Base-by-base conservation (phyloP, 768 basidiomycete genomes). In the Podaxis carcinomalis region DNA sequence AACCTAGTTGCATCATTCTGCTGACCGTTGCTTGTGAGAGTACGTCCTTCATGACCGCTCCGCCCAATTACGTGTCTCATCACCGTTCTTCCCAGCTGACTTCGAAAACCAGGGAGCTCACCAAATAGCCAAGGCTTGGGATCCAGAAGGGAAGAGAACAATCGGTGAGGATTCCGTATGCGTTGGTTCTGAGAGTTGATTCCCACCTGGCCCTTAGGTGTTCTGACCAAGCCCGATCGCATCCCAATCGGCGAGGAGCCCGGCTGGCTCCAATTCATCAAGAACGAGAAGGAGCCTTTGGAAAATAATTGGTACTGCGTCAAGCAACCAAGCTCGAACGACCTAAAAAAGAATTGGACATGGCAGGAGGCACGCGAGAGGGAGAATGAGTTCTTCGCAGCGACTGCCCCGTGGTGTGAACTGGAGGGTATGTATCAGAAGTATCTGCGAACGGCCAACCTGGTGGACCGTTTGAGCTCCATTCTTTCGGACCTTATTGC, bases 51-150 rank as follows among this genome's bases (percentile, higher is more conserved):
- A 7, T 39, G 4, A 23, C 52, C 1, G 36, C 19, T 39, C 0
- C 4, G 0, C n/a, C 7, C 19, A 19, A 35, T 19, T 44, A 49
- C 13, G 16, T 35, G 35, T 11, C 40, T 11, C 16, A 11, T 39
- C 37, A 11, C n/a, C n/a, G 4, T 6, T 7, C 28, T 19, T 4
- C 51, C 13, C 54, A 92, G 91, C 89, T 52, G 90, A 93, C 64
- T 89, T 89, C 19, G 88, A 92, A 64, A 93, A 90, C 47, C 90
- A 92, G 68, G 87, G 86, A 0, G 90, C 90, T 0, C 85, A 88
- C 62, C 74, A 80, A 21, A 73, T 92, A 0, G 83, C 88, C 0
- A 86, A 85, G 65, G 52, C 73, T 11, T 73, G 80, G 54, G 89
- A 92, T 62, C 83, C 85, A 0, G 72, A 82, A 1, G 89, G 90